A percentile compares a stretch with the other conserved stretches of the same genome.
phyloP scores from a whole-genome alignment of 192 early-diverging fungal genomes.

The Entomortierella beljakovae region DNA sequence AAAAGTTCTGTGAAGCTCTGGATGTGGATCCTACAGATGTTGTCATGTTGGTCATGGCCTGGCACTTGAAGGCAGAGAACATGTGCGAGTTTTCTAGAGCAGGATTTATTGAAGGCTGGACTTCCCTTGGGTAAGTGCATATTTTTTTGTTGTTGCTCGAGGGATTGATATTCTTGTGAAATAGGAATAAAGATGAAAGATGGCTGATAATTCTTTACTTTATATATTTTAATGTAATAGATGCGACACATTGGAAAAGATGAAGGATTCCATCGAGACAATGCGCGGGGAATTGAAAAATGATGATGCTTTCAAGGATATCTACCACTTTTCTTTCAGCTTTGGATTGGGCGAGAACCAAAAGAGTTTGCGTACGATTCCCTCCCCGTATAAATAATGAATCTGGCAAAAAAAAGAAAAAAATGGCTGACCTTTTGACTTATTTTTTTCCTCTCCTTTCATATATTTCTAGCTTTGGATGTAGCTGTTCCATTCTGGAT shows the following conservation, averaged over 20 bases:
- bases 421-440: neutral
- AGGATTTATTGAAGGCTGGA: conserved; percentile 83
- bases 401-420: no score
- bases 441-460: conserved; percentile 3
- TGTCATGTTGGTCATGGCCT: conserved; percentile 78
- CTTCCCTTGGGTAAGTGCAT: conserved; percentile 60
- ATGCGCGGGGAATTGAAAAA: conserved; percentile 68
- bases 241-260: conserved; percentile 74
- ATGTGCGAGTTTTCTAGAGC: conserved; percentile 81
- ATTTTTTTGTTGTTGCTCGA: no score
- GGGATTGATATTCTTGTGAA: no score
- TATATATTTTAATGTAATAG: conserved; percentile 27
- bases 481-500: conserved; percentile 82
- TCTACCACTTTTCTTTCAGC: conserved; percentile 83
- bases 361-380: conserved; percentile 74
- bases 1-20: conserved; percentile 75
- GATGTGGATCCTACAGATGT: conserved; percentile 79
- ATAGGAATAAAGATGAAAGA: neutral
- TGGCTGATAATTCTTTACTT: neutral
- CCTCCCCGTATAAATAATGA: no score
- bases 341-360: conserved; percentile 78
- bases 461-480: conserved; percentile 67
- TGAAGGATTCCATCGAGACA: conserved; percentile 63
- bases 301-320: conserved; percentile 68
- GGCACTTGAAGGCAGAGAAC: conserved; percentile 71